Evolutionary conservation across 1,284 basidiomycete genomes (phyloP), one percentile per base, ranked within the genome.

Genomic region (Meripilus lineatus): DNA sequence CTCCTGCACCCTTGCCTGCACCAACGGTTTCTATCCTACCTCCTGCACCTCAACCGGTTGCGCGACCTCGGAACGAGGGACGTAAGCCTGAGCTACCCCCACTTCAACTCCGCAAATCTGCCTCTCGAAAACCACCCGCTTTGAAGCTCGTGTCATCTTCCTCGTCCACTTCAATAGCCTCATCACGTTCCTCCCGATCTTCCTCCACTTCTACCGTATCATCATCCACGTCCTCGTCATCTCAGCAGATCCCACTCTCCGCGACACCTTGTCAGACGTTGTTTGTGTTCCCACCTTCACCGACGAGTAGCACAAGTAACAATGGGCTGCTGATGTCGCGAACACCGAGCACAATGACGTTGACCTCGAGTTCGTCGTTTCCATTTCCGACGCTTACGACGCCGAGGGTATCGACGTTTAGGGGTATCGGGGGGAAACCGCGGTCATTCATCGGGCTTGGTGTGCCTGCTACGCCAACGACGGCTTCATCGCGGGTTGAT

Each of bases 281-380:
- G 38, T 89, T 90, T 55, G 81, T 90, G 32, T 90, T 90, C 58
- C 87, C 87, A 3, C 85, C 87, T 28, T 88, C 85, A 11, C 85
- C 86, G 7, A 83, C 77, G 5, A 59, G 74, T 45, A 70, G 69
- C 46, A 71, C 76, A 34, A 23, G 14, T 10, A 11, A 24, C 36
- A n/a, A n/a, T n/a, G n/a, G n/a, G n/a, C n/a, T n/a, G n/a, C n/a
- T n/a, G n/a, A 30, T 25, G 21, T 17, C 30, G 32, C 75, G 79
- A 37, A 89, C 79, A 46, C 84, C 81, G 36, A 82, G 77, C 50
- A 89, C 80, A 37, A 81, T 82, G 72, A 88, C 80, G 40, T 67
- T 88, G 50, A 89, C 74, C 49, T 85, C 77, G 50, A 81, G 70
- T 50, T 67, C 65, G 23, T 61, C 70, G 32, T 67, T 75, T 37